Base-by-base conservation (phyloP, 768 basidiomycete genomes). In the Suillus spraguei region DNA sequence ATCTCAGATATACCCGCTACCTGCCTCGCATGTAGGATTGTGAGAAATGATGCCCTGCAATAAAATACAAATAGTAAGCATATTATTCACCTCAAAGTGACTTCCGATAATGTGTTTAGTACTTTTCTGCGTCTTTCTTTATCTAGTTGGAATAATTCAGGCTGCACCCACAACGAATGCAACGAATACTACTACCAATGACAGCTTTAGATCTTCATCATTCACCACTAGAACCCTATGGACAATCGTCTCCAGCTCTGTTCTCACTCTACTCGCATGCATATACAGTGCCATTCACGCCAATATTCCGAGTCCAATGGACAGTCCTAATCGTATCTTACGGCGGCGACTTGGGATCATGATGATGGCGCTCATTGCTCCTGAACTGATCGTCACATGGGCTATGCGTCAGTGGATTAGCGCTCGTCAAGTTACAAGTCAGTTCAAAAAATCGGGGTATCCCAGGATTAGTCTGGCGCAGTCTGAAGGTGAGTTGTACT, bases 201-300 rank as follows among this genome's bases (percentile, higher is more conserved):
- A 33, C 33, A 8, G 5, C n/a, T 11, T 11, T 2, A 20, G 33
- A n/a, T 20, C 52, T 5, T 5, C 20, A 35, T n/a, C 33, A 38
- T 61, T 47, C 8, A 35, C 22, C 7, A 35, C 17, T 3, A 61
- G 60, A 79, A 79, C 56, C 5, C 16, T 62, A 68, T 49, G 47
- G 47, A 24, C 13, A 0, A 49, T 49, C 47, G 13, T 49, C 6
- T 49, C 47, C 47, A 49, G 74, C 49, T 75, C 71, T 50, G 32
- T 71, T 33, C 60, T 64, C 8, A 71, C 70, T 1, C 64, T 75
- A 4, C 68, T 73, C 20, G 60, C 71, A 0, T 74, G 71, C 39
- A 70, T 65, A 8, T 75, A 69, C 68, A 61, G 67, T 14, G 65
- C 72, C 20, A 60, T 72, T 14, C 72, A 75, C 52, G 70, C 72